Percentiles rank a stretch among this genome's conserved stretches.
Conservation (phyloP, 306 rosid genomes). For the Vigna mungo region DNA sequence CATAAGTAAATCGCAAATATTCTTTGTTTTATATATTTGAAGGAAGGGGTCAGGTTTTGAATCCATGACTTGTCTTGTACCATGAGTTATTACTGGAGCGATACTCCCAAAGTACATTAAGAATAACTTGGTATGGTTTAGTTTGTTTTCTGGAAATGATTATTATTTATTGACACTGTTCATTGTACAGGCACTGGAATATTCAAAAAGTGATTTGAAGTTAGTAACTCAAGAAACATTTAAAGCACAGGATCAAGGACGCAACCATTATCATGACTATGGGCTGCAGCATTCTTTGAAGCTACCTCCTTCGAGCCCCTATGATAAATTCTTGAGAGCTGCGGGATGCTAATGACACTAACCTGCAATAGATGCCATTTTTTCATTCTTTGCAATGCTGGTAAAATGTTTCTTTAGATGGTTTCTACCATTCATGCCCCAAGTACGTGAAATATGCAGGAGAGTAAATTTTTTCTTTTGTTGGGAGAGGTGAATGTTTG, state of each 20-base stretch:
- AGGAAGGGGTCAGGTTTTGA: neutral
- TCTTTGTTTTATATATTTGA: neutral
- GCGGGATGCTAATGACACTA: constrained; percentile 78
- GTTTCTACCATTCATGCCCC: constrained; percentile 39
- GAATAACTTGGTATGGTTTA: neutral
- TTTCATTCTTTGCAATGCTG: constrained; percentile 60
- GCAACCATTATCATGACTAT: constrained; percentile 55
- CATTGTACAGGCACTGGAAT: constrained; percentile 59
- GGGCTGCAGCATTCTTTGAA: constrained; percentile 63
- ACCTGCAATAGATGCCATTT: constrained; percentile 47
- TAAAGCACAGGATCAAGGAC: constrained; percentile 49
- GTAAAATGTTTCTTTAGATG: constrained; percentile 40
- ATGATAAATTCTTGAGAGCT: constrained; percentile 92
- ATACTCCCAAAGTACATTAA: neutral
- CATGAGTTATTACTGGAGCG: constrained; percentile 17
- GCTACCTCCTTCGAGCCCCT: constrained; percentile 95
- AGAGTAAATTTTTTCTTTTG: constrained; percentile 11
- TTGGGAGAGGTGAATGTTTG: constrained; percentile 13
- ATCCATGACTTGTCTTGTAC: constrained; percentile 15
- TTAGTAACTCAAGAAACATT: constrained; percentile 51
- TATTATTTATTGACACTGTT: constrained; percentile 25
- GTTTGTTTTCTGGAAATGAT: constrained; percentile 27
- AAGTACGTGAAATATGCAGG: constrained; percentile 43
- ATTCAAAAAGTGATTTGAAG: constrained; percentile 57
- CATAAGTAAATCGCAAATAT: neutral